Conservation (phyloP, 2,329 filamentous ascomycete genomes). For the Paecilomyces formosus region DNA sequence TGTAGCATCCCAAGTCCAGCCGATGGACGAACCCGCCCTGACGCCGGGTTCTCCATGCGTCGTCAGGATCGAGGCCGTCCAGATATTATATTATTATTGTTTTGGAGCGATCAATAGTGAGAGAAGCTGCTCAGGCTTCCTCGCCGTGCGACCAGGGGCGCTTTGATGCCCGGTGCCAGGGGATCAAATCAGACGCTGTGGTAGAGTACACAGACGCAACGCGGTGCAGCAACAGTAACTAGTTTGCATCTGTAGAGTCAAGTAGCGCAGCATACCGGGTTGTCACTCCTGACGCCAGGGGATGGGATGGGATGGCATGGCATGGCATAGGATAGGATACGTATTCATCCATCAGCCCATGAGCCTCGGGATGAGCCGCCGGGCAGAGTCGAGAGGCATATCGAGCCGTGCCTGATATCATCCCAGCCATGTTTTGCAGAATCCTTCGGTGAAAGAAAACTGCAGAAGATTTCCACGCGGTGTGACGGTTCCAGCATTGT, state of each 20-base stretch:
- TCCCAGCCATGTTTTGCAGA: not conserved
- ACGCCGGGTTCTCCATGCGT: not conserved
- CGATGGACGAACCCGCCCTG: not conserved
- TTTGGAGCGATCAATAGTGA: not conserved
- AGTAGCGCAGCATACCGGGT: not conserved
- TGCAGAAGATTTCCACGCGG: not conserved
- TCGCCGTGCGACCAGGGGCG: not conserved
- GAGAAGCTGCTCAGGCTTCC: not conserved
- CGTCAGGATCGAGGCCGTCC: not conserved
- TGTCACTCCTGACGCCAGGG: not conserved
- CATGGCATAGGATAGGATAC: no score
- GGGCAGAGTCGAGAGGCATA: not conserved
- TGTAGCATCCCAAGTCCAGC: not conserved
- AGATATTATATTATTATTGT: not conserved
- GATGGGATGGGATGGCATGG: not conserved
- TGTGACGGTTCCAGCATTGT: not conserved
- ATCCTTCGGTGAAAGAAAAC: not conserved
- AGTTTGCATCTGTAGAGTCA: not conserved
- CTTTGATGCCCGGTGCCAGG: no score
- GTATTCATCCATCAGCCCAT: not conserved
- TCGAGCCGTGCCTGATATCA: not conserved
- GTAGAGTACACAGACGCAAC: not conserved
- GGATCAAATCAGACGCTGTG: not conserved
- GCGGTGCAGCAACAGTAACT: not conserved
- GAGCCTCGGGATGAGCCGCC: not conserved